Evolutionary conservation across 495 filamentous ascomycete genomes (phyloP), one percentile per base, ranked within the genome.

Genomic region (Lasiosphaeria hispida): DNA sequence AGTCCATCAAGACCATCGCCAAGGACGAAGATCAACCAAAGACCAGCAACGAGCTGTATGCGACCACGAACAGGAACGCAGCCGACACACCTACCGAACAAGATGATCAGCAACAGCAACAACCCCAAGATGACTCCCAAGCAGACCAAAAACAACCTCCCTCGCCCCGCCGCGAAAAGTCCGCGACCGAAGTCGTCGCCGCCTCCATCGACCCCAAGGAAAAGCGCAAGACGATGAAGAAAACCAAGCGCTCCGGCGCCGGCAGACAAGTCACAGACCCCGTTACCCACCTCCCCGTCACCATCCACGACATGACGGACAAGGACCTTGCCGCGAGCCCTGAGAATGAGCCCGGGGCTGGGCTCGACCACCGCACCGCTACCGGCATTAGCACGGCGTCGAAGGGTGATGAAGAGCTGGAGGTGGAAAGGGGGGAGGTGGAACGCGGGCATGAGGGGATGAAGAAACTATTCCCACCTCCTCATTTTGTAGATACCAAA

Each of bases 221-320:
- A 53, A 82, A 82, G 62, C 72, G 85, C 19, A 86, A 87, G 68
- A 67, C 66, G 3, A 80, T 82, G 77, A 81, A 84, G 64, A 72
- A 79, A 37, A 14, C 79, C 55, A 80, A 83, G 56, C 75, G 82
- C 50, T 73, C 80, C 35, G 75, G 80, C 38, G 77, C 76, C 34
- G 80, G 81, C 13, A 76, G 85, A 11, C 74, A 85, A 63, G 86
- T 89, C n/a, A 89, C 85, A 6, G 86, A 89, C 68, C 86, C 86
- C 0, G 81, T 89, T 11, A 89, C 86, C 0, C 86, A 89, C 67
- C 69, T 89, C 1, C 85, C 85, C 5, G 73, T 88, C 17, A 69
- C 67, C 15, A 83, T 88, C 38, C 85, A 87, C 63, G 86, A 88
- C 61, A 82, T 81, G 58, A 88, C 85, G 0, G 69, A 75, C 36